Percentiles rank a stretch among this genome's conserved stretches.
Evolutionary conservation across 2,329 filamentous ascomycete species (phyloP).

Genomic region (Hymenoscyphus occultus): DNA sequence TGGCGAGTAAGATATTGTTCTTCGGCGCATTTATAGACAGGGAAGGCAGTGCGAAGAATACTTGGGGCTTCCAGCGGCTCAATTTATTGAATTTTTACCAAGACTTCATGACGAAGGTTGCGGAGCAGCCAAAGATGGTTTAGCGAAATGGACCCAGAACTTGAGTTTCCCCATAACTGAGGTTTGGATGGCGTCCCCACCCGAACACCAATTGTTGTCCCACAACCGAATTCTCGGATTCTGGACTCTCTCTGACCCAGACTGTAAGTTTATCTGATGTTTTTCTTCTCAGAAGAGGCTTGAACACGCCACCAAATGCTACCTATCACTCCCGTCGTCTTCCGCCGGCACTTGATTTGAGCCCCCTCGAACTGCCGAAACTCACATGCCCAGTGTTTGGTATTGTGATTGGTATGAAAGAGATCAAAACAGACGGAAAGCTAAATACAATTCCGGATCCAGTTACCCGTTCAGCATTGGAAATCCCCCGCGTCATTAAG

Average conservation of each 20-base stretch:
- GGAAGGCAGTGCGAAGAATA: not conserved
- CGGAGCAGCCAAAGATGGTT: not conserved
- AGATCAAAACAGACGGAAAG: not conserved
- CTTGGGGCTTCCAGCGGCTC: not conserved
- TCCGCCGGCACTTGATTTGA: not conserved
- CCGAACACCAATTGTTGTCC: not conserved
- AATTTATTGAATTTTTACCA: not conserved
- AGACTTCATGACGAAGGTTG: not conserved
- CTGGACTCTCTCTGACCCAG: not conserved
- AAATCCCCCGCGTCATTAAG: not conserved
- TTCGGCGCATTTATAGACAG: not conserved
- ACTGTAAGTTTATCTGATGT: not conserved
- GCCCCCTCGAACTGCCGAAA: not conserved
- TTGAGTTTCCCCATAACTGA: not conserved
- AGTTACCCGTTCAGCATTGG: constrained; percentile 1
- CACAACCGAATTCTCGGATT: not conserved
- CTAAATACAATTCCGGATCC: not conserved
- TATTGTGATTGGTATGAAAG: not conserved
- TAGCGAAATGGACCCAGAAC: not conserved
- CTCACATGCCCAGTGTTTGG: not conserved
- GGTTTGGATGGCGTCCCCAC: not conserved
- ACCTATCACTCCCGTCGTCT: not conserved
- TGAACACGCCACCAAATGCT: not conserved
- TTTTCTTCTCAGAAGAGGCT: not conserved
- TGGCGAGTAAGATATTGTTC: not conserved